These are phyloP conservation scores for Hibiscus mutabilis DNA, from an alignment of 345 rosid species.

Conservation along the genomic window DNA sequence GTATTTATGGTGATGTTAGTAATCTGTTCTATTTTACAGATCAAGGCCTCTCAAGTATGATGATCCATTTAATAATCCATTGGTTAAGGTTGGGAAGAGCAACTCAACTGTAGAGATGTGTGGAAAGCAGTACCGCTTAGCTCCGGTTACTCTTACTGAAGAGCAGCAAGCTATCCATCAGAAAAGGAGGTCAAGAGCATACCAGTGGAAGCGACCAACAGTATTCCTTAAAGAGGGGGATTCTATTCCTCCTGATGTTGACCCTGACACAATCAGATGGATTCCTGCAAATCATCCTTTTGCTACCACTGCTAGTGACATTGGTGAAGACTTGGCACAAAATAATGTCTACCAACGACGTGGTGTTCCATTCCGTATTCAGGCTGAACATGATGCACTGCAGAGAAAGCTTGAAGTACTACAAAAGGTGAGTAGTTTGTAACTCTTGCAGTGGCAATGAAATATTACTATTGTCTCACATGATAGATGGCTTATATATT, in stretches of 20 bases:
- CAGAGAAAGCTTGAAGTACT: conserved; percentile 81
- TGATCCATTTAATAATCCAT: conserved; percentile 88
- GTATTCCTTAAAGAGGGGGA: conserved; percentile 91
- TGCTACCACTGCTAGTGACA: conserved; percentile 79
- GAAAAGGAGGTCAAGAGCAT: conserved; percentile 91
- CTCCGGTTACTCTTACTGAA: conserved; percentile 77
- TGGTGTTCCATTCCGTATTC: conserved; percentile 87
- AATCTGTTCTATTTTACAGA: conserved; percentile 33
- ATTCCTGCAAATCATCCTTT: conserved; percentile 99
- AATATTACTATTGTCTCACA: neutral
- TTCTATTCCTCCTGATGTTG: conserved; percentile 73
- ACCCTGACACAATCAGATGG: conserved; percentile 93
- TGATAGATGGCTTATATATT: neutral
- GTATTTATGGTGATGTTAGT: neutral
- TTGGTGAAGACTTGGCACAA: conserved; percentile 87
- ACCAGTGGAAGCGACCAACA: conserved; percentile 93
- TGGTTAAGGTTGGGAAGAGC: conserved; percentile 70
- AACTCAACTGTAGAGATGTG: conserved; percentile 86
- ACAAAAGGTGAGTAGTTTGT: conserved; percentile 46
- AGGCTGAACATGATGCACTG: conserved; percentile 90
- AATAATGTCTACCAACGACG: conserved; percentile 83
- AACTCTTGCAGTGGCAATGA: neutral
- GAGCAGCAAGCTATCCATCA: conserved; percentile 74
- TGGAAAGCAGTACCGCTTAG: conserved; percentile 76
- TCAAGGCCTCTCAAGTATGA: conserved; percentile 73